phyloP scores from a whole-genome alignment of 2,329 filamentous ascomycete species.

The Salinomyces thailandicus region DNA sequence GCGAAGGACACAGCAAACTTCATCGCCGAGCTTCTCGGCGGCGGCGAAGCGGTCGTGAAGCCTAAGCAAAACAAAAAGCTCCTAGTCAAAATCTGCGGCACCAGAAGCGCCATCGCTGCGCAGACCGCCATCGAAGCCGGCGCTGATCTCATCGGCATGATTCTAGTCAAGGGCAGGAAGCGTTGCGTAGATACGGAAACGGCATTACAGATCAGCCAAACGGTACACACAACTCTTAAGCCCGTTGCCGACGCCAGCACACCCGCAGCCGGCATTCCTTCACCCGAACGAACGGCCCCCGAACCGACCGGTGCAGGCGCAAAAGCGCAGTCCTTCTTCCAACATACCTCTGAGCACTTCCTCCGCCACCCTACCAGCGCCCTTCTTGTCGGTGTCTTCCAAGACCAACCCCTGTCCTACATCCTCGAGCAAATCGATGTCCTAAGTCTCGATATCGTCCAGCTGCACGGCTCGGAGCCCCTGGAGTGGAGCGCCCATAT shows the following conservation, averaged over 20 bases:
- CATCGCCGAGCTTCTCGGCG: constrained; percentile 70
- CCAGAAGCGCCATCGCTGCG: constrained; percentile 70
- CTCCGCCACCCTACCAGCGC: constrained; percentile 50
- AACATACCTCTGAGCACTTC: constrained; percentile 38
- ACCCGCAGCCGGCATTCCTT: neutral
- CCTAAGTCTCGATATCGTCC: constrained; percentile 75
- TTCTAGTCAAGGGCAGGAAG: constrained; percentile 70
- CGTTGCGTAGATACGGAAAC: constrained; percentile 70
- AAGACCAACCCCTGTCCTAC: constrained; percentile 76
- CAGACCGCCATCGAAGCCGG: constrained; percentile 71
- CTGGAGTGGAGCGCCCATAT: constrained; percentile 84
- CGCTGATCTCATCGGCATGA: constrained; percentile 88
- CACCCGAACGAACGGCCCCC: constrained; percentile 5
- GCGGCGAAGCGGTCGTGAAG: constrained; percentile 25
- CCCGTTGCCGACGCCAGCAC: constrained; percentile 13
- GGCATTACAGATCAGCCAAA: constrained; percentile 68
- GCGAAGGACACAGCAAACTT: constrained; percentile 73
- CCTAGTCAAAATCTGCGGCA: constrained; percentile 92
- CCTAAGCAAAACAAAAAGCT: constrained; percentile 31
- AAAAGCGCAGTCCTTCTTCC: constrained; percentile 62
- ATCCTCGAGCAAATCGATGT: constrained; percentile 66
- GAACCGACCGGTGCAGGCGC: neutral
- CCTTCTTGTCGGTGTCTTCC: constrained; percentile 85
- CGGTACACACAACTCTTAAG: constrained; percentile 51
- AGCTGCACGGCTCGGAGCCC: constrained; percentile 86